Conservation (phyloP, 805 yeast genomes). For the Candida takata region DNA sequence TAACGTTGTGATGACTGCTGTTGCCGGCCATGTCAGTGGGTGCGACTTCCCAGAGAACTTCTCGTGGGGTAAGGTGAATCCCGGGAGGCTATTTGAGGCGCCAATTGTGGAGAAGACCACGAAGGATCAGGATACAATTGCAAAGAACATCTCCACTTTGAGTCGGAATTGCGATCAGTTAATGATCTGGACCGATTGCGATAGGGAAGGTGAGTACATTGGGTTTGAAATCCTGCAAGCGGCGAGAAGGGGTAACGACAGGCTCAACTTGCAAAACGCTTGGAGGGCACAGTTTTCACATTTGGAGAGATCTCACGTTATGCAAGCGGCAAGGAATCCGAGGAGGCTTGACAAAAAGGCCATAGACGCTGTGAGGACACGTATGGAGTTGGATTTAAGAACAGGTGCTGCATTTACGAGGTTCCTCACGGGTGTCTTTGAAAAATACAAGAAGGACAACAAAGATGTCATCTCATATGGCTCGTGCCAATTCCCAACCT, state of each 20-base stretch:
- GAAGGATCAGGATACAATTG: conserved; percentile 41
- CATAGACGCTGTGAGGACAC: conserved; percentile 77
- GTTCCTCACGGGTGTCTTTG: conserved; percentile 52
- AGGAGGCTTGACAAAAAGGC: conserved; percentile 53
- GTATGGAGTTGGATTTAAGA: conserved; percentile 82
- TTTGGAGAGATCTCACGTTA: conserved; percentile 66
- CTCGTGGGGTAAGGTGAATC: conserved; percentile 52
- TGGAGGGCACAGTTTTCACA: conserved; percentile 86
- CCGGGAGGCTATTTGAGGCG: conserved; percentile 64
- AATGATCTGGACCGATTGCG: conserved; percentile 99
- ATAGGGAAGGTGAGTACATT: conserved; percentile 91
- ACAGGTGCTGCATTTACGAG: conserved; percentile 90
- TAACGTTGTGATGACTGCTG: conserved; percentile 86
- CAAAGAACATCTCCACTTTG: conserved; percentile 60
- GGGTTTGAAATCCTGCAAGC: conserved; percentile 75
- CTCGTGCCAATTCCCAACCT: conserved; percentile 91
- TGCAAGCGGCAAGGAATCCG: conserved; percentile 70
- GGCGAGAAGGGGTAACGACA: conserved; percentile 45
- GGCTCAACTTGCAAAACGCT: conserved; percentile 40
- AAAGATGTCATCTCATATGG: conserved; percentile 60
- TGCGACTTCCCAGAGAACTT: conserved; percentile 57
- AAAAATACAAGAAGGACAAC: conserved; percentile 15
- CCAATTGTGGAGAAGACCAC: conserved; percentile 41
- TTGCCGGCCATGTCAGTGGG: conserved; percentile 74
- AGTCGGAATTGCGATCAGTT: conserved; percentile 53